Percentiles rank a stretch among this genome's conserved stretches.
phyloP scores from a whole-genome alignment of 495 filamentous ascomycete species.

The Parathielavia hyrcaniae region DNA sequence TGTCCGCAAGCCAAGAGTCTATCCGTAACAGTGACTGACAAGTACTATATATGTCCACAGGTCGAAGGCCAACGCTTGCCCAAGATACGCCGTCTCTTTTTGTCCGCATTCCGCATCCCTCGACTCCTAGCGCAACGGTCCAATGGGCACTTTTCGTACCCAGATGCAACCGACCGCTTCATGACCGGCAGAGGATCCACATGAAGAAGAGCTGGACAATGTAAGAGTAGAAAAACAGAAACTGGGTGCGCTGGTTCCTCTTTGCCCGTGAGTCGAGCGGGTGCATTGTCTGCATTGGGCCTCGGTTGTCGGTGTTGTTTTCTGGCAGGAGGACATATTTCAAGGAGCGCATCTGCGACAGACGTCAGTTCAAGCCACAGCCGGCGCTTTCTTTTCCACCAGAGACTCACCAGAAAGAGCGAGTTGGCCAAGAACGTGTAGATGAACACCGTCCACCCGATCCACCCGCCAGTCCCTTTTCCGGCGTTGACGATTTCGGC shows the following conservation, averaged over 20 bases:
- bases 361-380: conserved; percentile 21
- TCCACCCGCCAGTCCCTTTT: conserved; percentile 73
- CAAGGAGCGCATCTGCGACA: conserved; percentile 73
- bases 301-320: conserved; percentile 57
- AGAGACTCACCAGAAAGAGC: conserved; percentile 74
- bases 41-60: not conserved
- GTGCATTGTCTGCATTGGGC: conserved; percentile 68
- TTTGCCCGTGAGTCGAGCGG: conserved; percentile 59
- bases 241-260: conserved; percentile 85
- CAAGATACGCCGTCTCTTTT: not conserved
- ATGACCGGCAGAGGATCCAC: conserved; percentile 68
- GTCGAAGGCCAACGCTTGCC: conserved; percentile 1
- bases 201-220: conserved; percentile 89
- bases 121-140: not conserved
- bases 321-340: conserved; percentile 95
- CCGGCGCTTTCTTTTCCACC: not conserved
- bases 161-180: not conserved
- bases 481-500: conserved; percentile 71
- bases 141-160: not conserved
- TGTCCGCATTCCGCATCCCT: not conserved
- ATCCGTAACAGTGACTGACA: not conserved
- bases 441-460: conserved; percentile 79
- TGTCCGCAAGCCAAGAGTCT: not conserved
- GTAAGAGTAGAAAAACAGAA: conserved; percentile 92
- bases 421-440: conserved; percentile 93